A percentile compares a stretch with the other conserved stretches of the same genome.
phyloP scores from a whole-genome alignment of 148 eudicot species.

The Fagopyrum esculentum region DNA sequence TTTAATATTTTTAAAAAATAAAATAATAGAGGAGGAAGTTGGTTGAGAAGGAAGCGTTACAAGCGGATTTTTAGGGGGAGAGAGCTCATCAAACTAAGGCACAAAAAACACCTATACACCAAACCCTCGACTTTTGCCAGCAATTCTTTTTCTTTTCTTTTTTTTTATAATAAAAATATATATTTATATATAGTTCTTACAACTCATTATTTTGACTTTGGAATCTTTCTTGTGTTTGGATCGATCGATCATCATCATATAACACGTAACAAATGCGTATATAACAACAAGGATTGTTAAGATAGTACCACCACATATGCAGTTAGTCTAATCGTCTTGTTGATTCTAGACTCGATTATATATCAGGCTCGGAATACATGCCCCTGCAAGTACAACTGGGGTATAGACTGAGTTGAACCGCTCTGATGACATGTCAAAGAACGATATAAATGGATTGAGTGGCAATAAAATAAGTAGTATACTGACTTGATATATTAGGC shows the following conservation, averaged over 20 bases:
- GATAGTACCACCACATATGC: neutral
- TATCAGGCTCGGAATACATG: too few species aligned
- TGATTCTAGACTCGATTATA: too few species aligned
- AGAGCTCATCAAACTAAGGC: neutral
- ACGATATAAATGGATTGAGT: too few species aligned
- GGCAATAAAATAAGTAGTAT: too few species aligned
- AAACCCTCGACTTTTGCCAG: neutral
- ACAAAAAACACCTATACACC: neutral
- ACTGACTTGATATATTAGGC: too few species aligned
- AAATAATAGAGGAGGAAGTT: neutral
- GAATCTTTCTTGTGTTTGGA: slow-evolving; percentile 1
- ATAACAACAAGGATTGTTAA: neutral
- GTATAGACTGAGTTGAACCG: too few species aligned
- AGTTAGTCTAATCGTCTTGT: neutral
- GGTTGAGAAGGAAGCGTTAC: slow-evolving; percentile 9
- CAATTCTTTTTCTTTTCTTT: neutral
- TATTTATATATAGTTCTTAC: neutral
- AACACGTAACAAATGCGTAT: neutral
- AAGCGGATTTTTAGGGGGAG: slow-evolving; percentile 1
- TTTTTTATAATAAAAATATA: neutral
- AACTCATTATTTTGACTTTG: slow-evolving; percentile 7
- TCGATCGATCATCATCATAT: neutral
- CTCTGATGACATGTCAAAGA: too few species aligned
- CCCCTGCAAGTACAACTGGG: too few species aligned
- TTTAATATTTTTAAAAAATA: neutral